Evolutionary conservation across 106 monocot genomes (phyloP).

Genomic region (Apostasia shenzhenica): DNA sequence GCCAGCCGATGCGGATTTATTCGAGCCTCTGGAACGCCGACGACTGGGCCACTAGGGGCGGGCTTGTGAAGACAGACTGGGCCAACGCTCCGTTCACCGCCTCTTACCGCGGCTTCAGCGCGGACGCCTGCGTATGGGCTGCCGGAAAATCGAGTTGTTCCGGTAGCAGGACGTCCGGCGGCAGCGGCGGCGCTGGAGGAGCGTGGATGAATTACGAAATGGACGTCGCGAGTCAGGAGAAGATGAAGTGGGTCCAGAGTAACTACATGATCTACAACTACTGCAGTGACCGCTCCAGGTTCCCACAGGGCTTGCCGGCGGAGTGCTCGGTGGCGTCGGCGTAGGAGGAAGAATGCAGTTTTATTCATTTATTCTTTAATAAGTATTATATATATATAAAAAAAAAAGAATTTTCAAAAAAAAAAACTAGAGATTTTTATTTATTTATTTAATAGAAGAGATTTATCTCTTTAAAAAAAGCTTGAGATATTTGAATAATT

Average conservation of each 20-base stretch:
- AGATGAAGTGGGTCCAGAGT: conserved; percentile 7
- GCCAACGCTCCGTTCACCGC: conserved; percentile 19
- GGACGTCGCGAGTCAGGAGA: not conserved
- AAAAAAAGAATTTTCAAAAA: too few relatives aligned
- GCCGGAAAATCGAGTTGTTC: conserved; percentile 1
- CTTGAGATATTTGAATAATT: too few relatives aligned
- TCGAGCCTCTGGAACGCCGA: conserved; percentile 22
- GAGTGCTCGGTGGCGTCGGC: not conserved
- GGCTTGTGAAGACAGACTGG: conserved; percentile 22
- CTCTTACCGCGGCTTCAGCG: conserved; percentile 14
- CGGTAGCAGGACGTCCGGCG: not conserved
- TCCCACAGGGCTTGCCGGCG: conserved; percentile 1
- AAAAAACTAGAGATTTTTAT: too few relatives aligned
- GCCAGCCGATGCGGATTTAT: conserved; percentile 15
- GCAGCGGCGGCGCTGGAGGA: not conserved
- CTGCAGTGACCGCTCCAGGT: conserved; percentile 6
- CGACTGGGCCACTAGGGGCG: conserved; percentile 24
- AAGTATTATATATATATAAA: too few relatives aligned
- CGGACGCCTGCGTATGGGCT: conserved; percentile 4
- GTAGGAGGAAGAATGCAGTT: too few relatives aligned
- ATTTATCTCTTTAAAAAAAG: too few relatives aligned
- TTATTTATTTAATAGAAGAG: too few relatives aligned
- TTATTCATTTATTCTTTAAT: too few relatives aligned
- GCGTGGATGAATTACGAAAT: conserved; percentile 10
- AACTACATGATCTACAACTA: conserved; percentile 23